Percentiles rank a stretch among this genome's conserved stretches.
Conservation (phyloP, 164 flowering plant genomes). For the Tinospora cordifolia region DNA sequence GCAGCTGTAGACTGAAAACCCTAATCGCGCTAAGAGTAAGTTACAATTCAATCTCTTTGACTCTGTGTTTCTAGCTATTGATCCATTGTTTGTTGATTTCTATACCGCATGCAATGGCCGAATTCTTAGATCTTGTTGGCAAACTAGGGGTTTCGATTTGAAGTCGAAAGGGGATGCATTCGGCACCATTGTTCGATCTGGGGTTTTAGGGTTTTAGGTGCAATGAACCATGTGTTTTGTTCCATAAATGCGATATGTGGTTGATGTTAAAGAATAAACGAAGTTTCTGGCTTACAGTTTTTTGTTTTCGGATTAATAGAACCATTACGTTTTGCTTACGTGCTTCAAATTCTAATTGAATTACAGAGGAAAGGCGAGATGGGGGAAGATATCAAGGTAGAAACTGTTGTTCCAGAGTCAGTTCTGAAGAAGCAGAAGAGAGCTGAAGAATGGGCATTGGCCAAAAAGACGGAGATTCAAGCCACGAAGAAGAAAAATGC, state of each 20-base stretch:
- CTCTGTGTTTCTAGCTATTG: too few relatives aligned
- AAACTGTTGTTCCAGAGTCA: constrained; percentile 25
- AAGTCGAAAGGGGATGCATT: neutral
- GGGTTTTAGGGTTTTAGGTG: neutral
- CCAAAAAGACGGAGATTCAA: constrained; percentile 21
- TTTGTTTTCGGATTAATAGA: neutral
- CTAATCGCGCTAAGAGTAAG: neutral
- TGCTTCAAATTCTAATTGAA: neutral
- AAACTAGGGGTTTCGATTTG: neutral
- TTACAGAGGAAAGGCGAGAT: constrained; percentile 14
- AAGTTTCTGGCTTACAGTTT: neutral
- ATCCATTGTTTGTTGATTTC: too few relatives aligned
- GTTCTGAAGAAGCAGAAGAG: constrained; percentile 38
- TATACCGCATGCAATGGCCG: too few relatives aligned
- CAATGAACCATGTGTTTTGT: too few relatives aligned
- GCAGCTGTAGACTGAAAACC: too few relatives aligned
- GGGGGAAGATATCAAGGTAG: constrained; percentile 29
- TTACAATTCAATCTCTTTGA: too few relatives aligned
- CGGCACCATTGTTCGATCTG: neutral
- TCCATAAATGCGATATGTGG: too few relatives aligned
- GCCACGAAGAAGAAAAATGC: constrained; percentile 24
- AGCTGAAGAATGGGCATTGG: constrained; percentile 31
- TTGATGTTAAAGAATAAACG: neutral
- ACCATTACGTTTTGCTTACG: neutral
- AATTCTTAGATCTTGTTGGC: neutral